Conservation (phyloP, 2,329 filamentous ascomycete species). For the Calonectria pseudoturangicola region DNA sequence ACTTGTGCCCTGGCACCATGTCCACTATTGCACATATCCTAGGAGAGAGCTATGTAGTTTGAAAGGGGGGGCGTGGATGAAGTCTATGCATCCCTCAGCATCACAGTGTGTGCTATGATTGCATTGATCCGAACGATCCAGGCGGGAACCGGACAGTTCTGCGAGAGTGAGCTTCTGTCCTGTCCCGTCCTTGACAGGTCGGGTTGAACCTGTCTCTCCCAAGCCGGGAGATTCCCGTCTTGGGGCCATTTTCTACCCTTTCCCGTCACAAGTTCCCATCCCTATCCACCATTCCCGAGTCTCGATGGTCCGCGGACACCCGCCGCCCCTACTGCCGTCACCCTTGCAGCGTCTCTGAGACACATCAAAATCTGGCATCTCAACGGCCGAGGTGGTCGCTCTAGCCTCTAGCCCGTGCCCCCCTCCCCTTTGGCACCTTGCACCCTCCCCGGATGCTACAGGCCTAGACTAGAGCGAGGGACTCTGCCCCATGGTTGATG, state of each 20-base stretch:
- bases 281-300: slow-evolving; percentile 53
- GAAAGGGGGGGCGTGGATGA: slow-evolving; percentile 41
- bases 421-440: slow-evolving; percentile 37
- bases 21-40: slow-evolving; percentile 34
- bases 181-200: slow-evolving; percentile 24
- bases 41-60: slow-evolving; percentile 31
- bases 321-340: slow-evolving; percentile 52
- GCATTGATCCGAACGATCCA: slow-evolving; percentile 40
- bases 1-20: slow-evolving; percentile 27
- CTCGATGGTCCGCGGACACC: slow-evolving; percentile 48
- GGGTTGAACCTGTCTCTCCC: slow-evolving; percentile 45
- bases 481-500: slow-evolving; percentile 39
- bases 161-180: slow-evolving; percentile 32
- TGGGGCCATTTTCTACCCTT: slow-evolving; percentile 37
- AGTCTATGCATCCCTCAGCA: slow-evolving; percentile 38
- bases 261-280: slow-evolving; percentile 44
- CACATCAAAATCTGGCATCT: slow-evolving; percentile 55
- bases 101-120: slow-evolving; percentile 41
- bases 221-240: slow-evolving; percentile 36
- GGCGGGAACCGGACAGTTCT: slow-evolving; percentile 8
- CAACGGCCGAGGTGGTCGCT: slow-evolving; percentile 52
- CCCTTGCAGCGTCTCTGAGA: slow-evolving; percentile 56
- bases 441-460: slow-evolving; percentile 45
- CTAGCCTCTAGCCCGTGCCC: slow-evolving; percentile 23
- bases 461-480: slow-evolving; percentile 40